Conservation (phyloP, 2,329 filamentous ascomycete genomes). For the Clarireedia hainanense region DNA sequence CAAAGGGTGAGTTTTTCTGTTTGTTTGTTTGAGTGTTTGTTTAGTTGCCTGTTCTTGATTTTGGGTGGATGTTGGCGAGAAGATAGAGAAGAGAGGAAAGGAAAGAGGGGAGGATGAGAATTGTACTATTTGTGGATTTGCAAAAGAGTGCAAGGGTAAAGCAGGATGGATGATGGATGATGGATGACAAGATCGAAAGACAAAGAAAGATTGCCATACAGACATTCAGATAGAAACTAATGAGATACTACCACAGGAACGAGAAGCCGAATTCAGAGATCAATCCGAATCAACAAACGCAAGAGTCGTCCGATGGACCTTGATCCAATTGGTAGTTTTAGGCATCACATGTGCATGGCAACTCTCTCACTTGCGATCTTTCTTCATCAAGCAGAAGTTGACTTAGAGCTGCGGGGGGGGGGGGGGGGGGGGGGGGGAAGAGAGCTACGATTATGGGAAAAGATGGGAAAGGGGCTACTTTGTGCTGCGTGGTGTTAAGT, state of each 20-base stretch:
- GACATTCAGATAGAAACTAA: not conserved
- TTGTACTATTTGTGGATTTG: too few species aligned
- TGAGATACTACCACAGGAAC: constrained; percentile 53
- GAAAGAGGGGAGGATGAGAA: too few species aligned
- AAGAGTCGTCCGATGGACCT: constrained; percentile 86
- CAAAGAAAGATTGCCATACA: not conserved
- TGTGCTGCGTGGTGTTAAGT: constrained; percentile 5
- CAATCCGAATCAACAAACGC: constrained; percentile 91
- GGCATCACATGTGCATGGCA: constrained; percentile 93
- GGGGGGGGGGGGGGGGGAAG: not conserved
- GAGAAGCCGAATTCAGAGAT: constrained; percentile 95
- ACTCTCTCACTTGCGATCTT: constrained; percentile 85
- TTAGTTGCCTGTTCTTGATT: too few species aligned
- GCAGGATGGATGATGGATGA: too few species aligned
- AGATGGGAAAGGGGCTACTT: not conserved
- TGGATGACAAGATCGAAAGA: too few species aligned
- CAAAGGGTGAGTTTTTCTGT: constrained; percentile 58
- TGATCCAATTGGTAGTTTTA: constrained; percentile 81
- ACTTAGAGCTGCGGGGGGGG: constrained; percentile 47
- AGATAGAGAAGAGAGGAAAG: too few species aligned
- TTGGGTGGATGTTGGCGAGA: too few species aligned
- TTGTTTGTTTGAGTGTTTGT: not conserved
- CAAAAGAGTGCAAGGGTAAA: too few species aligned
- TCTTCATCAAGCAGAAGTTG: constrained; percentile 99
- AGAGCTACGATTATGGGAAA: not conserved